Conservation (phyloP, 352 stramenopile genomes). For the Blastocystis sp. region DNA sequence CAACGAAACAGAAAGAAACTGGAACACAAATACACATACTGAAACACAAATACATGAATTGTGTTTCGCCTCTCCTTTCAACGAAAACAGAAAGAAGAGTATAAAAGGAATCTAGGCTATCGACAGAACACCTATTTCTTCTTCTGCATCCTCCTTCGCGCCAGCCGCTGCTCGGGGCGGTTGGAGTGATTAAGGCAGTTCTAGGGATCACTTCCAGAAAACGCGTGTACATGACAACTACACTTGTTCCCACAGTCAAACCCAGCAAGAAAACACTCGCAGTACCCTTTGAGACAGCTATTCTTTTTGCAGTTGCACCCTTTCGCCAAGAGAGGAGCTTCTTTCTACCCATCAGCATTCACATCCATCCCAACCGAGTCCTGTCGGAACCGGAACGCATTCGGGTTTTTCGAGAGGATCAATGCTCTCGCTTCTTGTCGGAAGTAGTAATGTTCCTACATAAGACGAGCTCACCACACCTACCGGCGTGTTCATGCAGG, state of each 20-base stretch:
- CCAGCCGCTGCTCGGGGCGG: neutral
- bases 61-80: neutral
- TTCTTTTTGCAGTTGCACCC: conserved; percentile 78
- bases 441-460: neutral
- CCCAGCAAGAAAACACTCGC: conserved; percentile 76
- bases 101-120: neutral
- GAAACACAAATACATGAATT: neutral
- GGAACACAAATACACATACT: neutral
- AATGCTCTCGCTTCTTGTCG: conserved; percentile 60
- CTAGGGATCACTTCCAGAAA: neutral
- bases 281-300: conserved; percentile 79
- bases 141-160: neutral
- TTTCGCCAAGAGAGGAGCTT: conserved; percentile 64
- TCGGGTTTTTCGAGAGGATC: conserved; percentile 55
- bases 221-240: conserved; percentile 65
- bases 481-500: conserved; percentile 56
- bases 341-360: conserved; percentile 3
- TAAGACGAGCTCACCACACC: conserved; percentile 17
- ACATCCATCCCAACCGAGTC: neutral
- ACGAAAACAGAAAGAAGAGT: neutral
- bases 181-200: neutral
- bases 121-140: neutral
- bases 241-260: conserved; percentile 74
- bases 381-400: neutral
- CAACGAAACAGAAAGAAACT: neutral